phyloP scores from a whole-genome alignment of 805 yeast species.

The Torulaspora indica region DNA sequence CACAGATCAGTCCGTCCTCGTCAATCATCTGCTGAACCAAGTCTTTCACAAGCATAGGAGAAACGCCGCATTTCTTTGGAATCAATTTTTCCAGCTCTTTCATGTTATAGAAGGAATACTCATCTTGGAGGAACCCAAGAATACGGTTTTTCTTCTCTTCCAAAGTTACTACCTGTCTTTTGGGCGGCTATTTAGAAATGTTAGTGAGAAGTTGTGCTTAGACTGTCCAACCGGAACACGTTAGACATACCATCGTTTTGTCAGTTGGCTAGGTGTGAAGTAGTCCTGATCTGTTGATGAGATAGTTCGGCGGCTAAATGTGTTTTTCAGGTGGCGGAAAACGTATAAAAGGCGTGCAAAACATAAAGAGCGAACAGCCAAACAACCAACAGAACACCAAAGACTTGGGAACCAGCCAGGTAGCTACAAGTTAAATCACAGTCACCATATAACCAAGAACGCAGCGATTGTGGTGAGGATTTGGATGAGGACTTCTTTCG shows the following conservation, averaged over 20 bases:
- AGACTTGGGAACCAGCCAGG: background rate
- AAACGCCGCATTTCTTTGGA: constrained; percentile 44
- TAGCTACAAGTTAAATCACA: background rate
- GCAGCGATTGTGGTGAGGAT: too few relatives aligned
- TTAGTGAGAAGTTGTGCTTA: background rate
- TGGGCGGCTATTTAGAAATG: constrained; percentile 21
- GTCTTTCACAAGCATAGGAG: constrained; percentile 53
- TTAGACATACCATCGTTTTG: background rate
- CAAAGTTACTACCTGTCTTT: constrained; percentile 32
- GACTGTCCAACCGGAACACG: background rate
- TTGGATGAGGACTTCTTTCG: background rate
- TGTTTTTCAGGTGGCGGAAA: background rate
- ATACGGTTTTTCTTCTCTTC: constrained; percentile 41
- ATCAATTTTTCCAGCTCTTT: constrained; percentile 49
- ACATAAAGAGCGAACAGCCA: background rate
- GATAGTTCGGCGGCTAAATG: background rate
- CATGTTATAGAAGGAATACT: constrained; percentile 43
- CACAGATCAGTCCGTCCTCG: constrained; percentile 44
- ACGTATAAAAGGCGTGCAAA: background rate
- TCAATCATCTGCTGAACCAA: constrained; percentile 44
- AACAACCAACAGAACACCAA: background rate
- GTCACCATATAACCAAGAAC: too few relatives aligned
- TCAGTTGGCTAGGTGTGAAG: background rate
- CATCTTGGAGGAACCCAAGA: constrained; percentile 39
- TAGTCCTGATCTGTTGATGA: too few relatives aligned